These are phyloP conservation scores for Glaciozyma antarctica DNA, from an alignment of 768 basidiomycete genomes.

Conservation along the genomic window DNA sequence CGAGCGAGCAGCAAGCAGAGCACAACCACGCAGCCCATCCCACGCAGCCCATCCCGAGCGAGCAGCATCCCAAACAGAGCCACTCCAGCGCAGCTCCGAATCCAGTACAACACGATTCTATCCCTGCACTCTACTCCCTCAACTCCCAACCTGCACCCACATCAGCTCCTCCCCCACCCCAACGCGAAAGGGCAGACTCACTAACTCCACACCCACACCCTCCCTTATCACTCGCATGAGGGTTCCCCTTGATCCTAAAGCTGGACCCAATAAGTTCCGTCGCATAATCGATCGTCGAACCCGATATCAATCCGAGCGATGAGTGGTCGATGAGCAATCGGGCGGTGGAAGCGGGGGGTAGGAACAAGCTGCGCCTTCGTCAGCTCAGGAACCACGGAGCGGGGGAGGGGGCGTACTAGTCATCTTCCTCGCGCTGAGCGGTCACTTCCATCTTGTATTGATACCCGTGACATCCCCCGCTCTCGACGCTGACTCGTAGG, in stretches of 20 bases:
- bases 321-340: conserved; percentile 70
- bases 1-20: no score
- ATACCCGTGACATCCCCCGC: conserved; percentile 94
- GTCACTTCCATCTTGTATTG: conserved; percentile 88
- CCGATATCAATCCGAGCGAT: conserved; percentile 73
- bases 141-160: conserved; percentile 26
- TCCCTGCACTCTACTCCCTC: conserved; percentile 7
- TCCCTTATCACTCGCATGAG: conserved; percentile 69
- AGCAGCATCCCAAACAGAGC: no score
- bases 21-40: no score
- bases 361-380: conserved; percentile 10
- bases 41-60: no score
- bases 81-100: no score
- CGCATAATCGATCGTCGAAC: conserved; percentile 78
- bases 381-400: neutral
- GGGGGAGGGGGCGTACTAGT: conserved; percentile 57
- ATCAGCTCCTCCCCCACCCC: neutral
- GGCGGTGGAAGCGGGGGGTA: conserved; percentile 39
- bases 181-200: conserved; percentile 2
- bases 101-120: no score
- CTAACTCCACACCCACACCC: conserved; percentile 86
- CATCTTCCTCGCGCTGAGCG: conserved; percentile 53
- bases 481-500: conserved; percentile 74
- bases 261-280: conserved; percentile 91
- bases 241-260: conserved; percentile 74